Percentiles rank a stretch among this genome's conserved stretches.
Evolutionary conservation across 116 monocot genomes (phyloP).

Genomic region (Dioscorea cayenensis): DNA sequence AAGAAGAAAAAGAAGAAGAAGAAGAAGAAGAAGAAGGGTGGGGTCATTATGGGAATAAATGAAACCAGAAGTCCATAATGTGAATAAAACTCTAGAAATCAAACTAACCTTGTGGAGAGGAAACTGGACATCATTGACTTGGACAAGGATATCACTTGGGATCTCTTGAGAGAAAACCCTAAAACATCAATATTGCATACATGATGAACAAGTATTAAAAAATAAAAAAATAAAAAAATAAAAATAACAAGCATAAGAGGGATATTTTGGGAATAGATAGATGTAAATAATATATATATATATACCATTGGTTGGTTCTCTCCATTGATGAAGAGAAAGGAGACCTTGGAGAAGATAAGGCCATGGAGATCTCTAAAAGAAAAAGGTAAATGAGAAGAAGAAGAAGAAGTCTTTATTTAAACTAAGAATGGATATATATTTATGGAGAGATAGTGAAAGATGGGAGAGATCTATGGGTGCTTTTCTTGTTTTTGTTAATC

Average conservation of each 20-base stretch:
- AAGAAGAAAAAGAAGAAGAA: too few species aligned
- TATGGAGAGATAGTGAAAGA: too few species aligned
- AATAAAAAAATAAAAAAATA: too few species aligned
- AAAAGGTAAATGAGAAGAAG: too few species aligned
- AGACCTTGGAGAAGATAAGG: slow-evolving; percentile 11
- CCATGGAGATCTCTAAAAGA: too few species aligned
- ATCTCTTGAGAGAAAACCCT: slow-evolving; percentile 70
- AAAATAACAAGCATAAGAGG: neutral
- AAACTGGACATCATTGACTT: slow-evolving; percentile 46
- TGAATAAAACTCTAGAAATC: neutral
- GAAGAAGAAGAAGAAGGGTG: too few species aligned
- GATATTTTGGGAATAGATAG: neutral
- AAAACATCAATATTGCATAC: neutral
- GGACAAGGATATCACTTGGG: slow-evolving; percentile 58
- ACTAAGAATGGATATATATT: too few species aligned
- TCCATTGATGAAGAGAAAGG: slow-evolving; percentile 46
- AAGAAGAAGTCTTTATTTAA: too few species aligned
- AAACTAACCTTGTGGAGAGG: slow-evolving; percentile 76
- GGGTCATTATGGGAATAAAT: too few species aligned
- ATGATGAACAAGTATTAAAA: too few species aligned
- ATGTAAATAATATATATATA: neutral
- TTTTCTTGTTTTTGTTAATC: too few species aligned
- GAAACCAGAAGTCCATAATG: neutral
- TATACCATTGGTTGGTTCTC: slow-evolving; percentile 60
- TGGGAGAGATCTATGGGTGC: too few species aligned